Evolutionary conservation across 2,329 filamentous ascomycete genomes (phyloP).

Genomic region (Neoarthrinium moseri): DNA sequence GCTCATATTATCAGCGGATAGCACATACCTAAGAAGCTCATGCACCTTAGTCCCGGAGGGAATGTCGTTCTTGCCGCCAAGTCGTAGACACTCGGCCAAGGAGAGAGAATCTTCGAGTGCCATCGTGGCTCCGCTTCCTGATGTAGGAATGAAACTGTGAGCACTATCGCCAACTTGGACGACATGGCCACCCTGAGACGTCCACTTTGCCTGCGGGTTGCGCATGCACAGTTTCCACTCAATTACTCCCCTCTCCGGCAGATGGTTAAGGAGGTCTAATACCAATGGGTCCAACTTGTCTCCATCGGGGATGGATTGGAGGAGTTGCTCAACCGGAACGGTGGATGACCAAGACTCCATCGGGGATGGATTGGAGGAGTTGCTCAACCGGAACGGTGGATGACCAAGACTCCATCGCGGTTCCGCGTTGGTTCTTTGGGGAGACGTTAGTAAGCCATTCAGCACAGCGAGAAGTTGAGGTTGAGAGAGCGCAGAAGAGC

Average conservation of each 20-base stretch:
- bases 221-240: slow-evolving; percentile 33
- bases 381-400: background rate
- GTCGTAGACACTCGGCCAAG: slow-evolving; percentile 26
- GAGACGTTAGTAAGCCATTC: too few species aligned
- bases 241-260: slow-evolving; percentile 30
- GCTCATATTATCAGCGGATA: background rate
- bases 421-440: too few species aligned
- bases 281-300: slow-evolving; percentile 3
- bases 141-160: slow-evolving; percentile 31
- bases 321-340: background rate
- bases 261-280: slow-evolving; percentile 13
- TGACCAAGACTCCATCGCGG: background rate
- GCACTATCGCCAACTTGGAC: slow-evolving; percentile 32
- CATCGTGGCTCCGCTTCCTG: slow-evolving; percentile 30
- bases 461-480: too few species aligned
- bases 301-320: background rate
- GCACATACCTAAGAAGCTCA: slow-evolving; percentile 8
- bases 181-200: slow-evolving; percentile 23
- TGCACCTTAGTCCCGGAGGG: slow-evolving; percentile 16
- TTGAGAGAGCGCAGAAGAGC: too few species aligned
- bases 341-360: background rate
- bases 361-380: background rate
- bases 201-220: slow-evolving; percentile 27
- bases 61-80: slow-evolving; percentile 20
- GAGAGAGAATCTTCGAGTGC: slow-evolving; percentile 32